phyloP scores from a whole-genome alignment of 1,284 basidiomycete genomes.

The Leccinum pachyderme region DNA sequence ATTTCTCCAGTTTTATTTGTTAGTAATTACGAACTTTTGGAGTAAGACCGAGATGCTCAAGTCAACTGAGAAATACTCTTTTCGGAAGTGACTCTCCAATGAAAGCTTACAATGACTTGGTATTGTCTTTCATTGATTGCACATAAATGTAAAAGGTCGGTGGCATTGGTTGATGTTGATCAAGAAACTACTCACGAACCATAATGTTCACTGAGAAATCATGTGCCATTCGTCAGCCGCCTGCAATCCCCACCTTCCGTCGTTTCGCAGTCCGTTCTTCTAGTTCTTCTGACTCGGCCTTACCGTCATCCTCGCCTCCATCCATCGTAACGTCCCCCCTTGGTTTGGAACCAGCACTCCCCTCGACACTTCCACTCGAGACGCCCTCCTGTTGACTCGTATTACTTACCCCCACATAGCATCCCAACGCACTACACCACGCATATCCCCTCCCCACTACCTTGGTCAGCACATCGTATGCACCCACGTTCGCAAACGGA shows the following conservation, averaged over 20 bases:
- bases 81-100: neutral
- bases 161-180: neutral
- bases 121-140: neutral
- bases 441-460: constrained; percentile 62
- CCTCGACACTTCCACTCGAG: neutral
- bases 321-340: neutral
- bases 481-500: constrained; percentile 69
- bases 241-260: constrained; percentile 8
- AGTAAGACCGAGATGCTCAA: constrained; percentile 24
- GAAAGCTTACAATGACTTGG: neutral
- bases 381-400: neutral
- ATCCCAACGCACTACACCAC: constrained; percentile 59
- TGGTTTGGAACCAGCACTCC: neutral
- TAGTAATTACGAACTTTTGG: no score
- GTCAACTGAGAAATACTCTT: neutral
- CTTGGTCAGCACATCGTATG: constrained; percentile 59
- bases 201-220: neutral
- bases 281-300: neutral
- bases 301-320: neutral
- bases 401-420: constrained; percentile 41
- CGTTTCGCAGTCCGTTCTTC: constrained; percentile 17
- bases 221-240: constrained; percentile 3
- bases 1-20: no score
- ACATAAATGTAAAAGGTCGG: neutral
- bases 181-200: neutral